Conservation (phyloP, 805 yeast species). For the Kodamaea neixiangensis region DNA sequence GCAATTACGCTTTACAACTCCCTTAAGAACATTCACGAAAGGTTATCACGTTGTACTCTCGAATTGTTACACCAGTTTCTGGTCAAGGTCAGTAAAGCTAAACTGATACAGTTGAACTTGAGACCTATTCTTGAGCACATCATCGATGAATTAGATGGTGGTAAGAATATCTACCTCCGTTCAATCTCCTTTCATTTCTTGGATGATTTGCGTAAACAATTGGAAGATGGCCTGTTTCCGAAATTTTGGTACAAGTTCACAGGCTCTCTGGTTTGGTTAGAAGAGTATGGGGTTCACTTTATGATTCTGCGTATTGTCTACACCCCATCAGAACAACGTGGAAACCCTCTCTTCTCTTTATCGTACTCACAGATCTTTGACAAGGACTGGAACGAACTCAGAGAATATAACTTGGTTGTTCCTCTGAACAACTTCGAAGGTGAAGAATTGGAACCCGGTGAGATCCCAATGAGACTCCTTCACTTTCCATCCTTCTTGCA, state of each 20-base stretch:
- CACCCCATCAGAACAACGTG: conserved; percentile 24
- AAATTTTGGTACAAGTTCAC: conserved; percentile 48
- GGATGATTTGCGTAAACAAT: conserved; percentile 18
- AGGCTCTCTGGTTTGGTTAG: conserved; percentile 55
- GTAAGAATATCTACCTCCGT: conserved; percentile 5
- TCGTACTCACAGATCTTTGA: conserved; percentile 25
- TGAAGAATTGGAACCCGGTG: not conserved
- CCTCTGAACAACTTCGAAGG: conserved; percentile 19
- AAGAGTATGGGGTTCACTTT: conserved; percentile 50
- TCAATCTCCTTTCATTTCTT: conserved; percentile 14
- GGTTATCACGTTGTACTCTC: not conserved
- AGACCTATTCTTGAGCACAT: conserved; percentile 5
- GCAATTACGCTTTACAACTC: conserved; percentile 5
- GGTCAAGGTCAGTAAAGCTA: conserved; percentile 1
- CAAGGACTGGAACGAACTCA: conserved; percentile 24
- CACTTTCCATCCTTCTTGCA: conserved; percentile 30
- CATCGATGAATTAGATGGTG: conserved; percentile 4
- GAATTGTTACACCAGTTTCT: not conserved
- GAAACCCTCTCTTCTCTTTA: conserved; percentile 29
- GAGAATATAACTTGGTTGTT: conserved; percentile 22
- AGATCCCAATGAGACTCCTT: conserved; percentile 3
- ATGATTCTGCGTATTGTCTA: conserved; percentile 40
- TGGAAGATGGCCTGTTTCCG: conserved; percentile 9
- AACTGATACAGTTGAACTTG: conserved; percentile 6
- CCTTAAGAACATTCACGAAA: not conserved